Percentiles rank a stretch among this genome's conserved stretches.
These are phyloP conservation scores for Cryptococcus maquisensis DNA, from an alignment of 1,284 basidiomycete species.

Conservation along the genomic window DNA sequence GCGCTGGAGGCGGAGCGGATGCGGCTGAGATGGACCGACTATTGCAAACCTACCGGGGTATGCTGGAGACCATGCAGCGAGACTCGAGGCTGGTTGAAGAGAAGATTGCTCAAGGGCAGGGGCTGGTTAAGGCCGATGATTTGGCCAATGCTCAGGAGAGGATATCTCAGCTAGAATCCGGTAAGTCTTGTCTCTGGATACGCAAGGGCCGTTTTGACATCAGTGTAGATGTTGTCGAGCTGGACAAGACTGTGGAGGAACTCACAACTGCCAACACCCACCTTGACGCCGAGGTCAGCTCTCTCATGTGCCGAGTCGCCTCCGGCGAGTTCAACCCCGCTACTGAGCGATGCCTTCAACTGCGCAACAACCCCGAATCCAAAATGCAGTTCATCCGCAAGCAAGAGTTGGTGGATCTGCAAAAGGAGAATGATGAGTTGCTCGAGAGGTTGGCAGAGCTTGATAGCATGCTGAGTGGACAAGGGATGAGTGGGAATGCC, in stretches of 20 bases:
- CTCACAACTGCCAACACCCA: conserved; percentile 48
- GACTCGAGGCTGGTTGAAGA: conserved; percentile 37
- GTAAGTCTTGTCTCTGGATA: conserved; percentile 10
- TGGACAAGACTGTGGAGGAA: conserved; percentile 34
- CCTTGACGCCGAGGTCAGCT: conserved; percentile 51
- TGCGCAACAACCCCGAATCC: conserved; percentile 51
- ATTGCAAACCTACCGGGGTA: conserved; percentile 30
- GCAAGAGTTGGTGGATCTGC: conserved; percentile 51
- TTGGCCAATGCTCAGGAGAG: conserved; percentile 24
- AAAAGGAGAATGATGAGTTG: conserved; percentile 52
- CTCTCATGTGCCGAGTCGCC: conserved; percentile 50
- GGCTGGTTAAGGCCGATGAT: conserved; percentile 31
- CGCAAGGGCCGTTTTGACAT: conserved; percentile 1
- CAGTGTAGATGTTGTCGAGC: conserved; percentile 23
- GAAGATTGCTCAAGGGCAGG: conserved; percentile 29
- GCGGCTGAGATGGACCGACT: conserved; percentile 31
- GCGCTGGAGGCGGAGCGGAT: background rate
- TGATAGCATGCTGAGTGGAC: conserved; percentile 11
- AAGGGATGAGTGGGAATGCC: conserved; percentile 2
- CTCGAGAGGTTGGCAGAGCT: conserved; percentile 38
- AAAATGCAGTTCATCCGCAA: conserved; percentile 51
- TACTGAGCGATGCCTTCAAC: conserved; percentile 50
- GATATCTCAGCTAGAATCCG: conserved; percentile 22
- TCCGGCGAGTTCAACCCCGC: conserved; percentile 54
- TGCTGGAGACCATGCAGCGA: conserved; percentile 29